Percentiles rank a stretch among this genome's conserved stretches.
These are phyloP conservation scores for Mimosa bimucronata DNA, from an alignment of 306 rosid genomes.

Conservation along the genomic window DNA sequence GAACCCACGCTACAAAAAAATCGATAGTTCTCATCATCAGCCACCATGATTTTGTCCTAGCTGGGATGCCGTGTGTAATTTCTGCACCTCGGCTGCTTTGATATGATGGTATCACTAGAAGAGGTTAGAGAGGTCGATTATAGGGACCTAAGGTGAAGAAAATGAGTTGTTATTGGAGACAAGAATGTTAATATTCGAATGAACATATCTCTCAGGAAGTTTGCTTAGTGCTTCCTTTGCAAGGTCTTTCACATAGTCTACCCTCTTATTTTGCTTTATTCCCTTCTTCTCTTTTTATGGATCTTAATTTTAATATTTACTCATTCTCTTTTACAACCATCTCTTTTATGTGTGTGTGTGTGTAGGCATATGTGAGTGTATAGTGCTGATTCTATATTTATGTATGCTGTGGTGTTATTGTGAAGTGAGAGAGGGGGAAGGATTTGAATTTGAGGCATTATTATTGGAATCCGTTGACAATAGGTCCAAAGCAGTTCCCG, in stretches of 20 bases:
- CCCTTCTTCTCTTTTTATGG: neutral
- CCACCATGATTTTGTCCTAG: no score
- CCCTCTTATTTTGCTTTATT: neutral
- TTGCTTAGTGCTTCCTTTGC: slow-evolving; percentile 11
- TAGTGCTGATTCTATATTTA: no score
- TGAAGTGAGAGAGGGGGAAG: neutral
- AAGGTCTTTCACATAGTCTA: slow-evolving; percentile 26
- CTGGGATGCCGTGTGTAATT: slow-evolving; percentile 47
- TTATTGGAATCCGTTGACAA: slow-evolving; percentile 2
- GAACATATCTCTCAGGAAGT: slow-evolving; percentile 44
- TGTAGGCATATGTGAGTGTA: no score
- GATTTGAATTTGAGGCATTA: neutral
- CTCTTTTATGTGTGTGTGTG: no score
- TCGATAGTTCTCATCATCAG: no score
- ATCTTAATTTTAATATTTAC: no score
- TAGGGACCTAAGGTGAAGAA: slow-evolving; percentile 40
- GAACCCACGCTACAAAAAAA: no score
- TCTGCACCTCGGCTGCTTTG: slow-evolving; percentile 37
- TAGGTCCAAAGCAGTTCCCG: no score
- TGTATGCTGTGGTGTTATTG: neutral
- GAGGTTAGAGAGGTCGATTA: slow-evolving; percentile 47
- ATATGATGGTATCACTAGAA: slow-evolving; percentile 1
- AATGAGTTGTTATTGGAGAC: neutral
- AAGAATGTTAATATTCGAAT: slow-evolving; percentile 41
- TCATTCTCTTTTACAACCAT: neutral